Evolutionary conservation across 805 yeast genomes (phyloP).

Genomic region (Lachancea meyersii): DNA sequence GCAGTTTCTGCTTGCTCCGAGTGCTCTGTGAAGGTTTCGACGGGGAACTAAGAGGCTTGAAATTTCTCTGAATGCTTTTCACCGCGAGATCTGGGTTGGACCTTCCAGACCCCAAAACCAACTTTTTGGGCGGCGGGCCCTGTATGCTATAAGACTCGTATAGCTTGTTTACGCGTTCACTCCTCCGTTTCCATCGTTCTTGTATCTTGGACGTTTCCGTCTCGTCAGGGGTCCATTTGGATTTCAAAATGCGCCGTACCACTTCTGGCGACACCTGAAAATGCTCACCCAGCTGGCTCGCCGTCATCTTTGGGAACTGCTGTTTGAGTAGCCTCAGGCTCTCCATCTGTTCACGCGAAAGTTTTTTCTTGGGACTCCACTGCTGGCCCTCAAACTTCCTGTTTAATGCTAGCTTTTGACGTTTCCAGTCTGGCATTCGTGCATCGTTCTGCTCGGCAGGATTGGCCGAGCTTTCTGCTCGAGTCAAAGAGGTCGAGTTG

Average conservation of each 20-base stretch:
- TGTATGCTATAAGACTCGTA: conserved; percentile 7
- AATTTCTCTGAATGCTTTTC: conserved; percentile 1
- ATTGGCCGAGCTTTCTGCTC: conserved; percentile 11
- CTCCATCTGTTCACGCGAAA: conserved; percentile 65
- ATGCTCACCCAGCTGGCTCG: conserved; percentile 52
- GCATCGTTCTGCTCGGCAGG: conserved; percentile 18
- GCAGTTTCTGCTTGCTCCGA: conserved; percentile 7
- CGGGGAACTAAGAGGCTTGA: not conserved
- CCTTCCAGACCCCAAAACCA: conserved; percentile 7
- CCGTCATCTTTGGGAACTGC: conserved; percentile 53
- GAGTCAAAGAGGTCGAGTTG: conserved; percentile 14
- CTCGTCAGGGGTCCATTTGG: conserved; percentile 68
- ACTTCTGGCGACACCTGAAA: conserved; percentile 78
- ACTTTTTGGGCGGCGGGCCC: conserved; percentile 1
- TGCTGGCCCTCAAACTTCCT: conserved; percentile 52
- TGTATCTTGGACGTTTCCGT: conserved; percentile 41
- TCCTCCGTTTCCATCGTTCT: conserved; percentile 50
- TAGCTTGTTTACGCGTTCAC: conserved; percentile 34
- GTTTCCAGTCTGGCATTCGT: conserved; percentile 59
- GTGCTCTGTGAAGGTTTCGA: not conserved
- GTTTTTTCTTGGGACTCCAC: conserved; percentile 63
- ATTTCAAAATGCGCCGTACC: conserved; percentile 67
- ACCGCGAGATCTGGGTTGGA: conserved; percentile 5
- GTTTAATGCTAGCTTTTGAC: conserved; percentile 56
- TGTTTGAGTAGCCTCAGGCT: conserved; percentile 52